These are phyloP conservation scores for Epichloe typhina DNA, from an alignment of 2,329 filamentous ascomycete species.

Conservation along the genomic window DNA sequence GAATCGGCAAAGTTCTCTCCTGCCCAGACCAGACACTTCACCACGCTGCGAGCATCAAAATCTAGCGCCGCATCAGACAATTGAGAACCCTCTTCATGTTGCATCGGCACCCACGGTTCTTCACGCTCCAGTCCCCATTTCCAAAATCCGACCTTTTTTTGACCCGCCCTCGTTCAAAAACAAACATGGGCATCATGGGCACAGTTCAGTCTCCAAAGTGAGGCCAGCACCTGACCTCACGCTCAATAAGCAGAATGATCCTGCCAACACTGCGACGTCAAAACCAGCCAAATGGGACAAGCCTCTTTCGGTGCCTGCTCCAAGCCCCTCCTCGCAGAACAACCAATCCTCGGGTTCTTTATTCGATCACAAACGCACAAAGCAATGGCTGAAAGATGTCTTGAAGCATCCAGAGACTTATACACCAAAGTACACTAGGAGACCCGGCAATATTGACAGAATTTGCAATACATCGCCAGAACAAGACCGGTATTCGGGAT, in stretches of 20 bases:
- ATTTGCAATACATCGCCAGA: conserved; percentile 6
- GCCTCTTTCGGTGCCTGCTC: background rate
- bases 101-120: conserved; percentile 4
- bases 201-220: conserved; percentile 6
- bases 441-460: conserved; percentile 9
- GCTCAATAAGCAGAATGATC: background rate
- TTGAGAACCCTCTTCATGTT: background rate
- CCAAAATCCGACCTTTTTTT: conserved; percentile 9
- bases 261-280: background rate
- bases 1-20: background rate
- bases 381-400: conserved; percentile 21
- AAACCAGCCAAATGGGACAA: background rate
- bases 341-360: conserved; percentile 16
- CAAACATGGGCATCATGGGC: conserved; percentile 1
- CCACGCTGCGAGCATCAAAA: background rate
- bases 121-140: conserved; percentile 8
- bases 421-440: conserved; percentile 16
- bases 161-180: background rate
- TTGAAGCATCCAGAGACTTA: conserved; percentile 15
- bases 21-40: background rate
- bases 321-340: conserved; percentile 7
- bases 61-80: background rate
- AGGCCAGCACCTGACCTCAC: background rate
- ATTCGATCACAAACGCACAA: conserved; percentile 20
- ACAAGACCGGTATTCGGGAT: conserved; percentile 12